phyloP scores from a whole-genome alignment of 805 yeast species.

The Ogataea salicorniae region DNA sequence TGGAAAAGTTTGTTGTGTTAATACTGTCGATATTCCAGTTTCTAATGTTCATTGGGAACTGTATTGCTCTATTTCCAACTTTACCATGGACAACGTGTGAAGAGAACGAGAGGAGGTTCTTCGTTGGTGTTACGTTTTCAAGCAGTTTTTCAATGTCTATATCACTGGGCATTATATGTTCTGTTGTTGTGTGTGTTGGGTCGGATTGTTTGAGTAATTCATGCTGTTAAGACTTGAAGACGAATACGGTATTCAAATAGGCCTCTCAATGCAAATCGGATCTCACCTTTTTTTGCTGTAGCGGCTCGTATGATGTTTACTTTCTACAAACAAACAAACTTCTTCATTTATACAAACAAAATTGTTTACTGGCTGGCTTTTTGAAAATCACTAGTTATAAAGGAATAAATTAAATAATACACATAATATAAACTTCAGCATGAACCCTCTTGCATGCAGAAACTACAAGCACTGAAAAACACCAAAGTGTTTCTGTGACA shows the following conservation, averaged over 20 bases:
- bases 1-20: slow-evolving; percentile 83
- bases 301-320: too few species aligned
- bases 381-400: too few species aligned
- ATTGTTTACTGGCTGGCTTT: not conserved
- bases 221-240: too few species aligned
- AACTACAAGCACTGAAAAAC: too few species aligned
- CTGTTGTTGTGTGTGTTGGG: not conserved
- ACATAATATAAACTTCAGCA: too few species aligned
- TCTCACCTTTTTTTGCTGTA: too few species aligned
- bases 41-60: slow-evolving; percentile 77
- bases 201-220: too few species aligned
- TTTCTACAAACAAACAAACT: not conserved
- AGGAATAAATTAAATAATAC: too few species aligned
- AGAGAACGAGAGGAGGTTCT: slow-evolving; percentile 52
- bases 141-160: not conserved
- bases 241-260: too few species aligned
- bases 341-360: not conserved
- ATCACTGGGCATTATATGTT: not conserved
- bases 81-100: slow-evolving; percentile 95
- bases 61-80: slow-evolving; percentile 89
- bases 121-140: slow-evolving; percentile 3
- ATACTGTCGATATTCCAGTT: slow-evolving; percentile 94
- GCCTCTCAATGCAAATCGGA: too few species aligned
- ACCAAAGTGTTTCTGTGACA: too few species aligned
- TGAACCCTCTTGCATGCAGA: too few species aligned